Evolutionary conservation across 1,284 basidiomycete species (phyloP), one percentile per base, ranked within the genome.

Genomic region (Austroboletus novae-zelandiae): DNA sequence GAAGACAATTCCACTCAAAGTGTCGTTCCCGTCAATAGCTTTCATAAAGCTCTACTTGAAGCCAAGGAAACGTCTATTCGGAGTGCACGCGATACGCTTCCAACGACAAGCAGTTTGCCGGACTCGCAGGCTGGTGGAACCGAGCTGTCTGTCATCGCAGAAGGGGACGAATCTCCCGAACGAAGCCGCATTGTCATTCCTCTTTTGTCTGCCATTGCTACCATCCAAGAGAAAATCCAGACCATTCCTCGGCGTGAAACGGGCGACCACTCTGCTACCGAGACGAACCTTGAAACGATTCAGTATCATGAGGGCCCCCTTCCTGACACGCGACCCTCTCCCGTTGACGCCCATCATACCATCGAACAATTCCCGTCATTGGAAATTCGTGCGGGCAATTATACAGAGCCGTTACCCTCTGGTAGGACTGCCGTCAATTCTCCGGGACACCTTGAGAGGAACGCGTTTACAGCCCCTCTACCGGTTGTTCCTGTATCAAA

Each of bases 111-210:
- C 39, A 14, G 1, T 17, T 41, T 20, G 29, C 17, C 25, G 25
- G 25, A 9, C 6, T 42, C 35, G 18, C 57, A 48, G 13, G n/a
- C 34, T 27, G 37, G 20, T 18, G 9, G 4, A n/a, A 40, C 67
- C n/a, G 70, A 83, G 45, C 65, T 89, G 20, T 89, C 85, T 31
- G 74, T 87, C 47, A 89, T 89, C 50, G 81, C 76, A 1, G 86
- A 89, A 66, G 84, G 79, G 45, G 84, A 89, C 40, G 86, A 88
- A 59, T 68, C 71, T 9, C 67, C 64, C 5, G 79, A 82, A 44
- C 67, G 69, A 15, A 74, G 63, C 54, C 63, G 55, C 30, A 40
- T 45, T 4, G 68, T 69, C 36, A 56, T 63, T 5, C 58, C 32
- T 25, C 51, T 41, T 23, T 46, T 40, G 25, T 48, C 55, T 40